phyloP scores from a whole-genome alignment of 306 rosid genomes.

The Crotalaria pallida region DNA sequence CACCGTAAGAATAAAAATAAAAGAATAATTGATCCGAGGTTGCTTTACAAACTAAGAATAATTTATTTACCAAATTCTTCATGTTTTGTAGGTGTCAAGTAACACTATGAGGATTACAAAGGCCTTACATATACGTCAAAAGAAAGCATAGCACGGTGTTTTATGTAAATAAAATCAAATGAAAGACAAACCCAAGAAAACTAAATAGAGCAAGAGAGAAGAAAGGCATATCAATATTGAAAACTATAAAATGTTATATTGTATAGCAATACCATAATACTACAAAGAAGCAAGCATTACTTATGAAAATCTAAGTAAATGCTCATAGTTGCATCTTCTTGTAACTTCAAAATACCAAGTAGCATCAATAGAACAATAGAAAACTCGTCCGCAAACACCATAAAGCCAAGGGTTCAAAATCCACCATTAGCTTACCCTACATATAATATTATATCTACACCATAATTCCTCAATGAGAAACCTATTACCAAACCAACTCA shows the following conservation, averaged over 20 bases:
- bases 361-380: neutral
- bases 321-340: constrained; percentile 4
- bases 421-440: constrained; percentile 21
- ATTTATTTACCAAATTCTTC: too few species aligned
- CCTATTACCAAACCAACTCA: constrained; percentile 9
- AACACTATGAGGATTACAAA: too few species aligned
- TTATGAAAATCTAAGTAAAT: constrained; percentile 25
- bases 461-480: constrained; percentile 16
- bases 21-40: too few species aligned
- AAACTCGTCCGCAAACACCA: neutral
- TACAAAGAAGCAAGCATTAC: constrained; percentile 25
- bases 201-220: neutral
- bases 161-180: too few species aligned
- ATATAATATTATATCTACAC: constrained; percentile 34
- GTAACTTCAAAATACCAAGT: constrained; percentile 8
- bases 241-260: neutral
- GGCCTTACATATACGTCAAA: too few species aligned
- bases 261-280: constrained; percentile 9
- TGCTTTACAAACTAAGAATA: too few species aligned
- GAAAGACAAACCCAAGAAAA: too few species aligned
- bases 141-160: too few species aligned
- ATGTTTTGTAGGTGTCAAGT: too few species aligned
- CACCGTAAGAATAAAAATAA: too few species aligned
- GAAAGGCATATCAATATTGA: neutral
- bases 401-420: constrained; percentile 16